Base-by-base conservation (phyloP, 768 basidiomycete species). In the Lactarius sp. region DNA sequence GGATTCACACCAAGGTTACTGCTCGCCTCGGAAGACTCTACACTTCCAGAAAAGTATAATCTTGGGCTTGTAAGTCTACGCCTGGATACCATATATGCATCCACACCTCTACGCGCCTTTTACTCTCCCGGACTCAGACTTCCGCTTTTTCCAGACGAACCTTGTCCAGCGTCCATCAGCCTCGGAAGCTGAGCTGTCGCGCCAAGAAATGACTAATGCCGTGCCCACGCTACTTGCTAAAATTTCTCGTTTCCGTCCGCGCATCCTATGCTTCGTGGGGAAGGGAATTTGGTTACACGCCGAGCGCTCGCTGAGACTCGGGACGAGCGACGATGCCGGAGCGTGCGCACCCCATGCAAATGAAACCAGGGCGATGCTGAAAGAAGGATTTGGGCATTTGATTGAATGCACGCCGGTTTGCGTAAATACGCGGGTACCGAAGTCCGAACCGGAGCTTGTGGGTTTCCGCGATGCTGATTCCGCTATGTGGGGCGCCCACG, bases 261-360 rank as follows among this genome's bases (percentile, higher is more conserved):
- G 78, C 4, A 76, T 94, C 6, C 79, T 92, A 0, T 92, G 90
- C 69, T 89, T 94, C 69, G 85, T 93, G 1, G 92, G 93, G 1
- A 77, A 90, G 63, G 79, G 80, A 9, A 92, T 94, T 37, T 85
- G 83, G 81, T 69, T 73, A 5, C 65, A 70, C 20, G 67, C 76
- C 56, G 69, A 73, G 75, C 79, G 44, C 71, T 77, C 62, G 62
- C 69, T 67, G 4, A 9, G 31, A 14, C n/a, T 16, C 20, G 34
- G 10, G 4, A 4, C 31, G 47, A 20, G 49, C 4, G 37, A 8
- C 18, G 0, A 41, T 37, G 49, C 12, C 46, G 55, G 50, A 49
- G 4, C 20, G 12, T 9, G 42, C 47, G 46, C 33, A 1, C 41
- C 52, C 59, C 42, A 36, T 31, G 12, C 34, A 4, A 51, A 16